Conservation (phyloP, 2,329 filamentous ascomycete genomes). For the Microascus cirrosus region DNA sequence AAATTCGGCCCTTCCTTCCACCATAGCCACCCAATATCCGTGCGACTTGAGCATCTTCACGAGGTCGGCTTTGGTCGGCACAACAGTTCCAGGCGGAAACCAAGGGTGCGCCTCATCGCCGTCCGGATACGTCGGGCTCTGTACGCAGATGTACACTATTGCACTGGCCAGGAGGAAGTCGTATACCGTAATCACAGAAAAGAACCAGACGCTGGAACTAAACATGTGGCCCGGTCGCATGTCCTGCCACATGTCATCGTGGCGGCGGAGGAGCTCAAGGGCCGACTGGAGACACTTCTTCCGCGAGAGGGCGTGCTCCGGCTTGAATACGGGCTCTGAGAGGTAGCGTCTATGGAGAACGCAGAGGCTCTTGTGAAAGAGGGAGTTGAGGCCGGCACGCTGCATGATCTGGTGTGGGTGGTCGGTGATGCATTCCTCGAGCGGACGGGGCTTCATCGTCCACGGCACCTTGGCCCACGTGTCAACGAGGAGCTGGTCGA, state of each 20-base stretch:
- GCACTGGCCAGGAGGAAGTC: constrained; percentile 52
- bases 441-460: constrained; percentile 34
- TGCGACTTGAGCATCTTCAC: constrained; percentile 2
- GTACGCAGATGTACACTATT: constrained; percentile 43
- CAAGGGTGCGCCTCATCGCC: constrained; percentile 13
- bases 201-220: constrained; percentile 41
- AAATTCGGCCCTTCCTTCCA: not conserved
- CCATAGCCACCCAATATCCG: constrained; percentile 3
- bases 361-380: constrained; percentile 44
- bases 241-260: constrained; percentile 34
- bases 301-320: constrained; percentile 40
- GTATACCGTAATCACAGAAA: constrained; percentile 44
- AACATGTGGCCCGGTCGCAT: constrained; percentile 42
- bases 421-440: constrained; percentile 39
- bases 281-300: constrained; percentile 38
- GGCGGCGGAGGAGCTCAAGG: constrained; percentile 33
- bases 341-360: constrained; percentile 45
- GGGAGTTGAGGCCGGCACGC: constrained; percentile 36
- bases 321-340: constrained; percentile 24
- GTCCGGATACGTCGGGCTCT: constrained; percentile 28
- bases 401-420: constrained; percentile 30
- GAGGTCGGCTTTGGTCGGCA: not conserved
- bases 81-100: not conserved
- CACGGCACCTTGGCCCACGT: constrained; percentile 32
- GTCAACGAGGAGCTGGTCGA: constrained; percentile 33